phyloP scores from a whole-genome alignment of 345 rosid genomes.

The Hibiscus trionum region DNA sequence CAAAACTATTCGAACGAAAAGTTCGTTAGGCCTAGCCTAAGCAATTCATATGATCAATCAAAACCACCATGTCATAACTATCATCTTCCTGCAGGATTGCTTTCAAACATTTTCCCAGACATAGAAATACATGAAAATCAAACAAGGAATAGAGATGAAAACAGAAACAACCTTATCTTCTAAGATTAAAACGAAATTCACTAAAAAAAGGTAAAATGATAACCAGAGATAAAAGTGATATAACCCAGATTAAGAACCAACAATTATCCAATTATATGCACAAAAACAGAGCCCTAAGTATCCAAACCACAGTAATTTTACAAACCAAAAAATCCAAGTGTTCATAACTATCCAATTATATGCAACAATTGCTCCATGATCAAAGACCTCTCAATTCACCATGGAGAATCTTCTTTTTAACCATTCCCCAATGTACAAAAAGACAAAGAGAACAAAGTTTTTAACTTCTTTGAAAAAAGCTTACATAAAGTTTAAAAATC shows the following conservation, averaged over 20 bases:
- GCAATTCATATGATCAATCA: slow-evolving; percentile 4
- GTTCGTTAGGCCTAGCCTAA: background rate
- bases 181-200: background rate
- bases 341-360: slow-evolving; percentile 4
- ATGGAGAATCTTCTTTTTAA: background rate
- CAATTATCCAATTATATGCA: background rate
- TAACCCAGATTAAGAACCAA: background rate
- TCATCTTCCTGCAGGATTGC: background rate
- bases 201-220: background rate
- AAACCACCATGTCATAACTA: background rate
- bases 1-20: background rate
- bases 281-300: too few relatives aligned
- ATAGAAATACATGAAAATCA: background rate
- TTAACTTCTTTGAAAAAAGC: slow-evolving; percentile 37
- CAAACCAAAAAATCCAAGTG: too few relatives aligned
- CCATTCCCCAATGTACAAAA: slow-evolving; percentile 27
- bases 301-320: too few relatives aligned
- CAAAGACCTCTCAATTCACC: background rate
- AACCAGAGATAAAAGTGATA: background rate
- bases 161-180: background rate
- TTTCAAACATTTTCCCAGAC: background rate
- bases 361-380: background rate
- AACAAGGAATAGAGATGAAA: background rate
- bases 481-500: slow-evolving; percentile 32
- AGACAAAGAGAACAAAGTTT: slow-evolving; percentile 33